Evolutionary conservation across 495 filamentous ascomycete genomes (phyloP).

Genomic region (Aspergillus campestris): DNA sequence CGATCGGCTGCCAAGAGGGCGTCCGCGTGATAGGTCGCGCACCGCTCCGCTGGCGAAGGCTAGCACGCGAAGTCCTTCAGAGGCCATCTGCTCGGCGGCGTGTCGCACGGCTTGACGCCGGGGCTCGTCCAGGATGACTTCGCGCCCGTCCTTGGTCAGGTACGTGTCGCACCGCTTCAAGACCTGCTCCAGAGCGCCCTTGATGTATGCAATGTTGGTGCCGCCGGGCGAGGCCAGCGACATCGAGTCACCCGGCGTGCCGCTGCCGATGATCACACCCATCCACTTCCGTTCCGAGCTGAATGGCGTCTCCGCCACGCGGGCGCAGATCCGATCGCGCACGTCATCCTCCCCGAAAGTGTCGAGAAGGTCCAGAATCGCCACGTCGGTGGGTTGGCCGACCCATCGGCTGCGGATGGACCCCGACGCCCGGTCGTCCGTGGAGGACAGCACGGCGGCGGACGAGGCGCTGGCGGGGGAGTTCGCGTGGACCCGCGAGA

Average conservation of each 20-base stretch:
- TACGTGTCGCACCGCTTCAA: slow-evolving; percentile 85
- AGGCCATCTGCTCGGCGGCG: slow-evolving; percentile 85
- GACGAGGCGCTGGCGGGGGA: slow-evolving; percentile 60
- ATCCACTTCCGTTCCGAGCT: slow-evolving; percentile 99
- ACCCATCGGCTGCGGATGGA: slow-evolving; percentile 80
- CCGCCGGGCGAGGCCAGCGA: slow-evolving; percentile 21
- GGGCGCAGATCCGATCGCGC: slow-evolving; percentile 69
- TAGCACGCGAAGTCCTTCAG: slow-evolving; percentile 82
- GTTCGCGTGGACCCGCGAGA: slow-evolving; percentile 53
- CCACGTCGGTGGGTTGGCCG: slow-evolving; percentile 94
- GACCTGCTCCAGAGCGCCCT: slow-evolving; percentile 86
- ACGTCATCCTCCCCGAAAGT: slow-evolving; percentile 84
- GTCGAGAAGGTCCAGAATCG: slow-evolving; percentile 86
- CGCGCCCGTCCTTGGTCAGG: slow-evolving; percentile 75
- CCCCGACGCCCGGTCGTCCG: slow-evolving; percentile 51
- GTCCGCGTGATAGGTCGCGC: slow-evolving; percentile 22
- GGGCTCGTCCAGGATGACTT: slow-evolving; percentile 74
- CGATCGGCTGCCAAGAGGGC: slow-evolving; percentile 36
- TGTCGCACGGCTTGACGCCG: slow-evolving; percentile 64
- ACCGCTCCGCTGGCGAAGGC: slow-evolving; percentile 76
- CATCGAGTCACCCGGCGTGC: slow-evolving; percentile 27
- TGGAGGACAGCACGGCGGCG: slow-evolving; percentile 70
- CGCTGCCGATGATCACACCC: slow-evolving; percentile 75
- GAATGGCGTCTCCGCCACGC: slow-evolving; percentile 81
- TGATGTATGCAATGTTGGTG: slow-evolving; percentile 78